Percentiles rank a stretch among this genome's conserved stretches.
Conservation (phyloP, 345 rosid genomes). For the Erucastrum elatum region DNA sequence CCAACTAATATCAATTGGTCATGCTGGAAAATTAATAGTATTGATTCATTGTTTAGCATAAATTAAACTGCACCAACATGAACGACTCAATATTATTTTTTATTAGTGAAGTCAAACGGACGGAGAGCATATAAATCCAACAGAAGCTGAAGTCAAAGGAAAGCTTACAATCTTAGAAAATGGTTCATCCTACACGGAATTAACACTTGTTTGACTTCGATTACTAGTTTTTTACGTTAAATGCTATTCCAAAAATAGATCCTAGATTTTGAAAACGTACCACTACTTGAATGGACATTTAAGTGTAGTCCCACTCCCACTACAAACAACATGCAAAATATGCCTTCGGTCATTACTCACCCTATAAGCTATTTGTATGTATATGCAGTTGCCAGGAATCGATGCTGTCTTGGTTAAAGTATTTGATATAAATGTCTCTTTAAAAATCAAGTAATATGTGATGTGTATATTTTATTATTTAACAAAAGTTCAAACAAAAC, state of each 20-base stretch:
- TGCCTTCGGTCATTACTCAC: background rate
- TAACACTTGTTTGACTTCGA: background rate
- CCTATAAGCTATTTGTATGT: background rate
- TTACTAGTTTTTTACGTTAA: background rate
- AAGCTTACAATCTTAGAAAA: conserved; percentile 1
- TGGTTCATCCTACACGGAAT: background rate
- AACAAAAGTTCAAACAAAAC: background rate
- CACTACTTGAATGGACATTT: background rate
- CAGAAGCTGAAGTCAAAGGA: background rate
- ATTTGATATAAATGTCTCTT: background rate
- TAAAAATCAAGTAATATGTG: background rate
- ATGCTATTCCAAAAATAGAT: background rate
- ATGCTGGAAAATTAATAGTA: no score
- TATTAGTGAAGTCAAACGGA: background rate
- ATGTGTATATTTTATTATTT: background rate
- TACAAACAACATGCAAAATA: background rate
- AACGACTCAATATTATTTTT: background rate
- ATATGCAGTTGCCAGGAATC: background rate
- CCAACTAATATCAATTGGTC: no score
- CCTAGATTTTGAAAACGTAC: background rate
- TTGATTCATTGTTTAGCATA: no score
- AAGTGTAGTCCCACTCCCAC: background rate
- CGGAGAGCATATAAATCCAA: background rate
- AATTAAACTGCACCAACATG: no score
- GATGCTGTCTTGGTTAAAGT: background rate